Evolutionary conservation across 2,329 filamentous ascomycete species (phyloP), one percentile per base, ranked within the genome.

Genomic region (Domatiomyces globalis): DNA sequence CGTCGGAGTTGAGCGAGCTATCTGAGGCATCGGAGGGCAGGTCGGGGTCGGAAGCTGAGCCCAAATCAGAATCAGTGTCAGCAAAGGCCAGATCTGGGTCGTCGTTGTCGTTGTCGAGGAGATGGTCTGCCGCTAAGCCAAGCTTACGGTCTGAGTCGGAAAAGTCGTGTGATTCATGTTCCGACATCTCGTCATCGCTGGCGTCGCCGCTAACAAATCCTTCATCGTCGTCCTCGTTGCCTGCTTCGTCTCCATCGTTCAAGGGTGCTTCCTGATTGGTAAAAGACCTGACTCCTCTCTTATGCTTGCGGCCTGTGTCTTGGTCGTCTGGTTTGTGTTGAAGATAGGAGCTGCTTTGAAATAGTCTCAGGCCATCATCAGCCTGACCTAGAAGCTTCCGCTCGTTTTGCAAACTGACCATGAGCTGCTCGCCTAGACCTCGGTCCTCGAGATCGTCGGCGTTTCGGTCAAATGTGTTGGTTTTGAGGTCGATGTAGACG

Each of bases 11-110:
- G 9, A 76, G 58, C 25, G 76, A 73, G 54, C 76, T 74, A 18
- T 78, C 76, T 6, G 79, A 77, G 7, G 71, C 75, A 1, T 73
- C 75, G 1, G 53, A 36, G 18, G 72, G 71, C 12, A 75, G 58
- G 27, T 76, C 73, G 52, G 75, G 73, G 22, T 78, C 76, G 3
- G 79, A 77, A 6, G 71, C 76, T 2, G 90, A 95, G 5, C 92
- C 92, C 4, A 98, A 75, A 65, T 98, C 94, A 0, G 92, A 98
- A 66, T 98, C 94, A 63, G 87, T 95, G 63, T 98, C 92, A 12
- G 92, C 92, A 71, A 95, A 98, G 1, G 82, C 87, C 52, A 96
- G 62, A 50, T 95, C 87, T 27, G 81, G 85, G 20, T 80, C 78
- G 9, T 72, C 73, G 19, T 64, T 74, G 39, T 77, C 71, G 4